These are phyloP conservation scores for Calonectria henricotiae DNA, from an alignment of 2,329 filamentous ascomycete species.

Conservation along the genomic window DNA sequence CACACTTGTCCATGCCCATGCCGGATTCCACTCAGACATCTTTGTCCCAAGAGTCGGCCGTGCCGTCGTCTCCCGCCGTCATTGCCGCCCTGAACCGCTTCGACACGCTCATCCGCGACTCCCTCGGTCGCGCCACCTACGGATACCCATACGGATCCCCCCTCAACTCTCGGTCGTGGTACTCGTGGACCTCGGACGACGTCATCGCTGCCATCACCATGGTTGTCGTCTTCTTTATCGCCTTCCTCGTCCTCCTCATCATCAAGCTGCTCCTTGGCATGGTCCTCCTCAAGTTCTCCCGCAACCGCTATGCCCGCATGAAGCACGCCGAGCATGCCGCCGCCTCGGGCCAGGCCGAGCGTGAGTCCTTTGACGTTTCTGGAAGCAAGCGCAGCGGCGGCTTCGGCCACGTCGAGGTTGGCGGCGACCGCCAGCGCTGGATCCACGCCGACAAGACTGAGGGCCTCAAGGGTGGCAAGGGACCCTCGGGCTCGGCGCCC, in stretches of 20 bases:
- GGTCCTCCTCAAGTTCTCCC: slow-evolving; percentile 84
- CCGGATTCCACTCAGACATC: slow-evolving; percentile 77
- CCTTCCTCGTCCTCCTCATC: slow-evolving; percentile 88
- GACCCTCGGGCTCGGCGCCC: slow-evolving; percentile 66
- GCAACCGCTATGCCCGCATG: slow-evolving; percentile 86
- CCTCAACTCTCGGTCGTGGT: slow-evolving; percentile 63
- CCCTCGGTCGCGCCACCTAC: slow-evolving; percentile 82
- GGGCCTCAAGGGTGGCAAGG: slow-evolving; percentile 71
- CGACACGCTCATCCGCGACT: slow-evolving; percentile 82
- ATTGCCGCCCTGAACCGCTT: slow-evolving; percentile 85
- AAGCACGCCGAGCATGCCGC: slow-evolving; percentile 76
- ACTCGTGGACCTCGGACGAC: slow-evolving; percentile 79
- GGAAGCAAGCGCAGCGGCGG: slow-evolving; percentile 82
- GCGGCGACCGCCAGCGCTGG: slow-evolving; percentile 87
- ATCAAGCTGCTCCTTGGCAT: slow-evolving; percentile 92
- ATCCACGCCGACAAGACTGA: slow-evolving; percentile 91
- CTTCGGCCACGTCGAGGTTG: slow-evolving; percentile 89
- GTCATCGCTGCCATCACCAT: slow-evolving; percentile 85
- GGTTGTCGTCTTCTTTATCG: slow-evolving; percentile 86
- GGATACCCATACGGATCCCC: slow-evolving; percentile 67
- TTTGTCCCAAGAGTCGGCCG: slow-evolving; percentile 75
- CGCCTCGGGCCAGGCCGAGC: slow-evolving; percentile 64
- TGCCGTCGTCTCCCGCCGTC: slow-evolving; percentile 80
- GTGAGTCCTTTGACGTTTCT: slow-evolving; percentile 76
- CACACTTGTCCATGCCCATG: slow-evolving; percentile 84